These are phyloP conservation scores for Boeremia lycopersici DNA, from an alignment of 2,329 filamentous ascomycete species.

Conservation along the genomic window DNA sequence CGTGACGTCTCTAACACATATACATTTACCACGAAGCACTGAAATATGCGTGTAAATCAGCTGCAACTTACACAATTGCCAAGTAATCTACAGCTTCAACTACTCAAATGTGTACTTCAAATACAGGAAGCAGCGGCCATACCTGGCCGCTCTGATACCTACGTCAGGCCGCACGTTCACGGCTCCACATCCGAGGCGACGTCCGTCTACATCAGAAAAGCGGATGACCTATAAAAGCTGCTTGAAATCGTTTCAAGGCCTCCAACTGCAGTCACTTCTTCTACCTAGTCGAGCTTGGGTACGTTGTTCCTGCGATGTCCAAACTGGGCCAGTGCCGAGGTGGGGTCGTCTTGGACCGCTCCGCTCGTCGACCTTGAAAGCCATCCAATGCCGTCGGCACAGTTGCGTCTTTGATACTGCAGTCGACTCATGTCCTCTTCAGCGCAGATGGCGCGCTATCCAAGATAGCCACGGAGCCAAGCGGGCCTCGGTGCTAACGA, in stretches of 20 bases:
- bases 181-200: background rate
- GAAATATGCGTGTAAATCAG: too few species aligned
- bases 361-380: background rate
- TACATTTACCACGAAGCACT: too few species aligned
- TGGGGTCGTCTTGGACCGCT: background rate
- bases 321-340: background rate
- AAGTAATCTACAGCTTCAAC: too few species aligned
- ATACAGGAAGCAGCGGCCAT: too few species aligned
- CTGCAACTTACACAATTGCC: too few species aligned
- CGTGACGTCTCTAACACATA: too few species aligned
- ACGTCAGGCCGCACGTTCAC: too few species aligned
- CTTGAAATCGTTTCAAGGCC: background rate
- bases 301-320: background rate
- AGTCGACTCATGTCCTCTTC: background rate
- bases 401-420: background rate
- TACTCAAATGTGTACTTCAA: too few species aligned
- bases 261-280: background rate
- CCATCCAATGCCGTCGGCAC: background rate
- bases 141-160: too few species aligned
- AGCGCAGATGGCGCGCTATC: background rate
- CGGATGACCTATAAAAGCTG: background rate
- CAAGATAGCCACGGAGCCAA: background rate
- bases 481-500: background rate
- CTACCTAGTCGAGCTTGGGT: background rate
- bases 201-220: background rate